Percentiles rank a stretch among this genome's conserved stretches.
These are phyloP conservation scores for Biscutella laevigata DNA, from an alignment of 441 rosid genomes.

Conservation along the genomic window DNA sequence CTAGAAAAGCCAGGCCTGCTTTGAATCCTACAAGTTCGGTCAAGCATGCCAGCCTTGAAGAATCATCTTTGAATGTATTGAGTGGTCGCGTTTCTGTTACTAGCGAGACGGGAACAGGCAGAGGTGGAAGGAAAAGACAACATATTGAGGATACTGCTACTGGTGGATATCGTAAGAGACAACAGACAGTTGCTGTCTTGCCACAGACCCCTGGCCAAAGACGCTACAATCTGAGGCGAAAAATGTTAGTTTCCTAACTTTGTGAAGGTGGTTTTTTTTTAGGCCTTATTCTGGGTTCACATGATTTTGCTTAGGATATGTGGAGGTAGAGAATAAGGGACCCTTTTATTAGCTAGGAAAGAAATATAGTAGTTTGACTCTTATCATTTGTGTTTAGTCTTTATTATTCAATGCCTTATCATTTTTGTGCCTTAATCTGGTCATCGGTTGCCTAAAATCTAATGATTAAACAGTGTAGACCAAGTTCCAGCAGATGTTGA, in stretches of 20 bases:
- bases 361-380: not conserved
- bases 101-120: slow-evolving; percentile 29
- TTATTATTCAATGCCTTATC: not conserved
- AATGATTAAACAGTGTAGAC: slow-evolving; percentile 32
- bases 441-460: slow-evolving; percentile 3
- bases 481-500: slow-evolving; percentile 33
- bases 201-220: slow-evolving; percentile 49
- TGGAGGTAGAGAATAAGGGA: not conserved
- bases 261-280: not conserved
- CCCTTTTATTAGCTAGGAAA: not conserved
- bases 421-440: slow-evolving; percentile 1
- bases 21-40: slow-evolving; percentile 37
- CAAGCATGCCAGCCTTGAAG: slow-evolving; percentile 38
- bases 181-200: slow-evolving; percentile 36
- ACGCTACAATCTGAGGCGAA: slow-evolving; percentile 81
- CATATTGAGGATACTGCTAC: slow-evolving; percentile 48
- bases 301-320: slow-evolving; percentile 12
- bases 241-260: slow-evolving; percentile 40
- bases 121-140: slow-evolving; percentile 46
- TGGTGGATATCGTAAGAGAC: slow-evolving; percentile 58
- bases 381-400: not conserved
- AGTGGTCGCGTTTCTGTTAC: slow-evolving; percentile 29
- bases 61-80: slow-evolving; percentile 31
- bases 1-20: slow-evolving; percentile 44
- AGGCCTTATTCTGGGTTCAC: slow-evolving; percentile 2